A percentile compares a stretch with the other conserved stretches of the same genome.
Conservation (phyloP, 768 basidiomycete species). For the Strobilomyces dryophilus region DNA sequence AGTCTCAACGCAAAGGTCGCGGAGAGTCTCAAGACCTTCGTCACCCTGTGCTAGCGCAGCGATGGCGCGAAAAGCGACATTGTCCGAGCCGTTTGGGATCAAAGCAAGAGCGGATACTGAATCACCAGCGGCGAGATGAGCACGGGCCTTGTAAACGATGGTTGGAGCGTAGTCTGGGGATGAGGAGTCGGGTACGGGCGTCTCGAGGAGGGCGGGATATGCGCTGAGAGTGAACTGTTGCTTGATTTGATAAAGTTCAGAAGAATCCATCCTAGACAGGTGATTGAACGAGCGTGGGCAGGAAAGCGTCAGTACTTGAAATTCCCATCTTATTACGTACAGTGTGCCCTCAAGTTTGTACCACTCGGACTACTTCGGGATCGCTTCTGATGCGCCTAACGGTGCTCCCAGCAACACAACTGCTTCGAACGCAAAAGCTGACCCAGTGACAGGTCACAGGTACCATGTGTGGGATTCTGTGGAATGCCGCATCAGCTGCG, state of each 20-base stretch:
- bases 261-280: conserved; percentile 44
- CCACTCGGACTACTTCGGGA: no score
- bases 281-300: not conserved
- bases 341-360: no score
- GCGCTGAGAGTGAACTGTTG: conserved; percentile 79
- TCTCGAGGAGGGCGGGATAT: conserved; percentile 55
- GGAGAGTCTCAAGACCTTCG: conserved; percentile 71
- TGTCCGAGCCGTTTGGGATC: conserved; percentile 54
- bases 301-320: not conserved
- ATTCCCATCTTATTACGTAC: no score
- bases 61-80: conserved; percentile 66
- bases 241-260: conserved; percentile 63
- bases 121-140: conserved; percentile 67
- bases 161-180: conserved; percentile 62
- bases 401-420: no score
- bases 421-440: no score
- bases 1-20: conserved; percentile 83
- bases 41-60: conserved; percentile 62
- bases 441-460: no score
- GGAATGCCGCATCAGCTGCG: no score
- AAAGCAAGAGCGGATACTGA: conserved; percentile 53
- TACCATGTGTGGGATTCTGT: no score
- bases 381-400: no score
- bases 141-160: conserved; percentile 75
- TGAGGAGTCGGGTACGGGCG: conserved; percentile 53